Conservation (phyloP, 2,329 filamentous ascomycete genomes). For the Xylariales sp. region DNA sequence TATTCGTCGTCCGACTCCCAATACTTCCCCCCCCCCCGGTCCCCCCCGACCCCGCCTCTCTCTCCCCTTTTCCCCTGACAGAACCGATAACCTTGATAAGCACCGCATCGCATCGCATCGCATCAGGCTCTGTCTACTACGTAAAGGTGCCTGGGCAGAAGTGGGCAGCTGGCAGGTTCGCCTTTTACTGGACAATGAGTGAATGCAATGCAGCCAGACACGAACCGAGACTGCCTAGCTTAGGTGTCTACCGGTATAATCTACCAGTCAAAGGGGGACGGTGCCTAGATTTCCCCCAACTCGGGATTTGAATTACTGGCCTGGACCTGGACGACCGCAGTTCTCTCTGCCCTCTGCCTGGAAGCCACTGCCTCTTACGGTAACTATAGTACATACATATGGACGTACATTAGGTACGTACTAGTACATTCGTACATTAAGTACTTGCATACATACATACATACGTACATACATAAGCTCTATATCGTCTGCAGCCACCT, state of each 20-base stretch:
- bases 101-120: constrained; percentile 2
- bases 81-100: constrained; percentile 15
- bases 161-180: not conserved
- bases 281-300: constrained; percentile 7
- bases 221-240: not conserved
- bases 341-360: too few relatives aligned
- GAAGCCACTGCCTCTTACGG: too few relatives aligned
- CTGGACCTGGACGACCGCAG: constrained; percentile 6
- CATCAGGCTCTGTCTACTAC: not conserved
- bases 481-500: not conserved
- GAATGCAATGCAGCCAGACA: not conserved
- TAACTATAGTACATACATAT: too few relatives aligned
- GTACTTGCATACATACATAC: too few relatives aligned
- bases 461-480: too few relatives aligned
- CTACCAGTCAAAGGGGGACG: constrained; percentile 1
- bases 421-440: too few relatives aligned
- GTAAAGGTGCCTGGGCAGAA: not conserved
- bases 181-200: not conserved
- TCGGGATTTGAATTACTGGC: constrained; percentile 8
- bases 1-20: not conserved
- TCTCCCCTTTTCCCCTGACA: not conserved
- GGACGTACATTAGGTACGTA: too few relatives aligned
- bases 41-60: constrained; percentile 2
- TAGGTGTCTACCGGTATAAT: too few relatives aligned
- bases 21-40: constrained; percentile 1